Evolutionary conservation across 257 asterid species (phyloP), one percentile per base, ranked within the genome.

Genomic region (Striga asiatica): DNA sequence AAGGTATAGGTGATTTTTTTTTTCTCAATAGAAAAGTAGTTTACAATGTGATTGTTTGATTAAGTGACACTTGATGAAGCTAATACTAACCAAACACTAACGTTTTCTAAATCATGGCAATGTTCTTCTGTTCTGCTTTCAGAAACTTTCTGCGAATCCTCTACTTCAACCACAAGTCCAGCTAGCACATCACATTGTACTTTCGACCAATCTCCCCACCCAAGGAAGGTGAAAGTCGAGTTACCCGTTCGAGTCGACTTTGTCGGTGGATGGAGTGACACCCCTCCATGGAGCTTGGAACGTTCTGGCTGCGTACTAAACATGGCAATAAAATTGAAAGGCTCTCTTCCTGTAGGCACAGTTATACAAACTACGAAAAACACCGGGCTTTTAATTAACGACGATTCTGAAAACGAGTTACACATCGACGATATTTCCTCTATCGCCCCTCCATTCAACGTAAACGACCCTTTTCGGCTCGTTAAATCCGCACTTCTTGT

Each of bases 261-360:
- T 74, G 94, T 75, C 34, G 98, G 98, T 46, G 97, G 97, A 32
- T 92, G 98, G 98, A 92, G 97, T 51, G 97, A 92, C 62, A 88
- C 94, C 58, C 98, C 94, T 67, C 97, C 97, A 13, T 91, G 98
- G 97, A 92, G 97, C 76, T 76, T 84, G 77, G 95, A 92, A 70
- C 98, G 97, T 51, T 80, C 81, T 19, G 98, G 98, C 27, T 84
- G 93, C 43, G 97, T 87, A 60, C 73, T 92, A 59, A 87, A 92
- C 79, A 84, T 88, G 97, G 98, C 98, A 66, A 84, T 92, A 65
- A 78, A 72, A 39, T 58, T 84, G 53, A 85, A 71, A 68, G 77
- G 77, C 56, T 84, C 89, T 21, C 95, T 80, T 73, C 97, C 95
- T 13, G 74, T 88, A 58, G 94, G 97, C 63, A 64, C 97, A 46